phyloP scores from a whole-genome alignment of 768 basidiomycete species.

The Boletus reticuloceps region DNA sequence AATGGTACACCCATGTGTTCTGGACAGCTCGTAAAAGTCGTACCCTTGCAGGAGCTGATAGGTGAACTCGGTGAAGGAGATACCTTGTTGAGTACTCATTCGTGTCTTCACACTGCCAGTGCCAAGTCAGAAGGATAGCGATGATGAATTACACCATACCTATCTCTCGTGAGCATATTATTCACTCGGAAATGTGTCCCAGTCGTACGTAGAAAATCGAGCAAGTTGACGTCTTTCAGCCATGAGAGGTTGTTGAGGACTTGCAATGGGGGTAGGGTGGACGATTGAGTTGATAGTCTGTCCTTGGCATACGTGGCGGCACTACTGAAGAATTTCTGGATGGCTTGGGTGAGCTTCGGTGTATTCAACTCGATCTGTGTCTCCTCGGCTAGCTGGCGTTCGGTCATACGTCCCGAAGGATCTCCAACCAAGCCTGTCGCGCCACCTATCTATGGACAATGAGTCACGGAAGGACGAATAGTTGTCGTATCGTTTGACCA shows the following conservation, averaged over 20 bases:
- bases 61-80: constrained; percentile 98
- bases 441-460: constrained; percentile 76
- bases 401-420: constrained; percentile 84
- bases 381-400: constrained; percentile 67
- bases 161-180: constrained; percentile 88
- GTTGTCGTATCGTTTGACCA: not conserved
- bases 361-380: constrained; percentile 67
- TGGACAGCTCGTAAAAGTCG: constrained; percentile 82
- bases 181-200: constrained; percentile 83
- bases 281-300: constrained; percentile 17
- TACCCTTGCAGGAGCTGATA: constrained; percentile 97
- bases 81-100: constrained; percentile 74
- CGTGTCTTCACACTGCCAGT: constrained; percentile 73
- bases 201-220: constrained; percentile 81
- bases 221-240: constrained; percentile 67
- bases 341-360: constrained; percentile 53
- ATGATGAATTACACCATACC: constrained; percentile 44
- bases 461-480: constrained; percentile 2
- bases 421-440: constrained; percentile 97
- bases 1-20: constrained; percentile 64
- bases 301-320: constrained; percentile 60
- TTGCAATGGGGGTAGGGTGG: constrained; percentile 27
- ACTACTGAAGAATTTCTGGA: constrained; percentile 70
- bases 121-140: constrained; percentile 5
- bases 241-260: constrained; percentile 74